Evolutionary conservation across 1,284 basidiomycete species (phyloP).

Genomic region (Ustilago crameri): DNA sequence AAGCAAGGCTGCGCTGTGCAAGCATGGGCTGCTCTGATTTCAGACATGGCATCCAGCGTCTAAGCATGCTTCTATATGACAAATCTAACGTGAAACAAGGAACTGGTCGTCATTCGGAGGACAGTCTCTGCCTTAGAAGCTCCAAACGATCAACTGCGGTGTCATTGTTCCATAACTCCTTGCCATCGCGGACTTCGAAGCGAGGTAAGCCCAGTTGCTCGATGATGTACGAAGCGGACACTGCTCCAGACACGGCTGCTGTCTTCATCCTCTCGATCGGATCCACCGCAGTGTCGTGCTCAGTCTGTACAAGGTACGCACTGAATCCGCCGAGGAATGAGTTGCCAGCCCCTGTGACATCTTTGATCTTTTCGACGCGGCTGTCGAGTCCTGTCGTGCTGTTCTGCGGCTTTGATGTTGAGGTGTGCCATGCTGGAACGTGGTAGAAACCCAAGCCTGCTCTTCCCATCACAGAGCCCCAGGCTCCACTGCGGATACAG

Average conservation of each 20-base stretch:
- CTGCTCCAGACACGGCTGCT: constrained; percentile 45
- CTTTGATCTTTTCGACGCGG: constrained; percentile 24
- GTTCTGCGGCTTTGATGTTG: background rate
- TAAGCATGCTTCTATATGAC: too few relatives aligned
- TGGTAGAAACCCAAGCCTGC: constrained; percentile 20
- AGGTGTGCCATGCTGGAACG: constrained; percentile 42
- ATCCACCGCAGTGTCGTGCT: constrained; percentile 12
- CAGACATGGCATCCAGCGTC: too few relatives aligned
- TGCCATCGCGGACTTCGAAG: constrained; percentile 20
- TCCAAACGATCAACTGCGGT: constrained; percentile 11
- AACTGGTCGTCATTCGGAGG: too few relatives aligned
- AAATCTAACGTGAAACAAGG: too few relatives aligned
- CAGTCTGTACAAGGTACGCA: constrained; percentile 27
- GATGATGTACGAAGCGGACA: constrained; percentile 50
- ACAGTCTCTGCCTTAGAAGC: background rate
- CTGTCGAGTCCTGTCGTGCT: background rate
- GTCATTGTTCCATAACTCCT: constrained; percentile 45
- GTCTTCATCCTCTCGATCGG: constrained; percentile 4
- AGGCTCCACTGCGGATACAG: constrained; percentile 49
- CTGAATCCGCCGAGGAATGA: constrained; percentile 52
- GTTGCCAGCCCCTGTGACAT: constrained; percentile 58
- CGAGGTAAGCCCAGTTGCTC: constrained; percentile 52
- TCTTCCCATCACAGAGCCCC: constrained; percentile 47
- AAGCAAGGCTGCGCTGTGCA: too few relatives aligned
- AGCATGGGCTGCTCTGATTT: too few relatives aligned